These are phyloP conservation scores for Plasmodium knowlesi DNA, from an alignment of 169 alveolate genomes.

Conservation along the genomic window DNA sequence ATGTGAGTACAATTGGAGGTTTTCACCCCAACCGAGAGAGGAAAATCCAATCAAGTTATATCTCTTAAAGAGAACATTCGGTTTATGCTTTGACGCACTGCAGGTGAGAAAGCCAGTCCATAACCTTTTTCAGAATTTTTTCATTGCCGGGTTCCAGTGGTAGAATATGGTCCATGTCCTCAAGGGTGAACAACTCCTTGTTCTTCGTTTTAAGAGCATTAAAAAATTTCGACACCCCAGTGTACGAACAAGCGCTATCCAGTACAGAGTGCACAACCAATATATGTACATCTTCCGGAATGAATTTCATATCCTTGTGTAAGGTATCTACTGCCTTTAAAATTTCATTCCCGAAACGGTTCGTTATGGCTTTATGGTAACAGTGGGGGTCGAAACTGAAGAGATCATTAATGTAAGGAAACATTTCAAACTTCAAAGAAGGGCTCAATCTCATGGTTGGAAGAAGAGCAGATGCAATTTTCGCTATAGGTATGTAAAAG, in stretches of 20 bases:
- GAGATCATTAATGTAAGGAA: constrained; percentile 12
- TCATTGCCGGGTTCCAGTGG: constrained; percentile 35
- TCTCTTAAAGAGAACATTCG: neutral
- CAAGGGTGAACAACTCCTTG: neutral
- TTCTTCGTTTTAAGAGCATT: neutral
- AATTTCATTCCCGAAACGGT: neutral
- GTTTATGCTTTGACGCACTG: neutral
- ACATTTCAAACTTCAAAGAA: neutral
- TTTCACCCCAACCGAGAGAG: neutral
- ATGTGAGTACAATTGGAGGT: neutral
- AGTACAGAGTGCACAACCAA: neutral
- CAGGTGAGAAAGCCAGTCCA: constrained; percentile 3
- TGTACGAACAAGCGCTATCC: neutral
- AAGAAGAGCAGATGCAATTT: neutral
- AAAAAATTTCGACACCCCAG: neutral
- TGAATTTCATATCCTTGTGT: neutral
- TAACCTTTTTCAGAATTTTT: neutral
- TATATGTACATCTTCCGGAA: neutral
- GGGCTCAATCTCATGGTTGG: constrained; percentile 18
- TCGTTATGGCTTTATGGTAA: neutral
- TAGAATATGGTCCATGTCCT: constrained; percentile 30
- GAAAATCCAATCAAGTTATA: no score
- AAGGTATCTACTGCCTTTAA: constrained; percentile 4
- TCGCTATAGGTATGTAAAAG: neutral
- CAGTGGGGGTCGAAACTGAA: neutral